Base-by-base conservation (phyloP, 768 basidiomycete genomes). In the Pholiota microspora region DNA sequence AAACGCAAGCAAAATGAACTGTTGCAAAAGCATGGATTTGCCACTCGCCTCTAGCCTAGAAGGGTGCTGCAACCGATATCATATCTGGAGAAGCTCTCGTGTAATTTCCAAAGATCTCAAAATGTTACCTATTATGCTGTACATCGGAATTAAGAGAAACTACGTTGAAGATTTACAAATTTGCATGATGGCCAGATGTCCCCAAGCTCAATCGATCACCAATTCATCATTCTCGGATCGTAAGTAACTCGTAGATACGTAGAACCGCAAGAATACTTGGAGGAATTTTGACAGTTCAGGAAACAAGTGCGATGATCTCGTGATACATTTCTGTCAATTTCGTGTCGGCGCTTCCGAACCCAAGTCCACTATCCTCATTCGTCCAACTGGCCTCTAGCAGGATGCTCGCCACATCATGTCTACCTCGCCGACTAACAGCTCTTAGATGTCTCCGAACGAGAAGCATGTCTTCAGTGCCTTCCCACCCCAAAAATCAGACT, bases 1-100 rank as follows among this genome's bases (percentile, higher is more conserved):
- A 81, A 79, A 69, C 76, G 76, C 72, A 88, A 77, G 67, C 86
- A 92, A 67, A 75, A 70, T n/a, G 74, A 64, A 5, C 64, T 91
- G 47, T 69, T 89, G 61, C 74, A 79, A 42, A 84, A 81, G 62
- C 78, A 82, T 55, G 81, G 82, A 24, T 45, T 89, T 29, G 89
- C 84, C 62, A 72, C 81, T 7, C 81, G 74, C 57, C 71, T 88
- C 35, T 89, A 66, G 70, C n/a, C n/a, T n/a, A n/a, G n/a, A n/a
- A n/a, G n/a, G n/a, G n/a, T n/a, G n/a, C n/a, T n/a, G n/a, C n/a
- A n/a, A n/a, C n/a, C n/a, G n/a, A n/a, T n/a, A n/a, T n/a, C n/a
- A n/a, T n/a, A n/a, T n/a, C n/a, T n/a, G n/a, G n/a, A n/a, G n/a
- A n/a, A n/a, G 49, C n/a, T 21, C 27, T 18, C 13, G 23, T 53